Conservation (phyloP, 1,284 basidiomycete species). For the Bjerkandera adusta region DNA sequence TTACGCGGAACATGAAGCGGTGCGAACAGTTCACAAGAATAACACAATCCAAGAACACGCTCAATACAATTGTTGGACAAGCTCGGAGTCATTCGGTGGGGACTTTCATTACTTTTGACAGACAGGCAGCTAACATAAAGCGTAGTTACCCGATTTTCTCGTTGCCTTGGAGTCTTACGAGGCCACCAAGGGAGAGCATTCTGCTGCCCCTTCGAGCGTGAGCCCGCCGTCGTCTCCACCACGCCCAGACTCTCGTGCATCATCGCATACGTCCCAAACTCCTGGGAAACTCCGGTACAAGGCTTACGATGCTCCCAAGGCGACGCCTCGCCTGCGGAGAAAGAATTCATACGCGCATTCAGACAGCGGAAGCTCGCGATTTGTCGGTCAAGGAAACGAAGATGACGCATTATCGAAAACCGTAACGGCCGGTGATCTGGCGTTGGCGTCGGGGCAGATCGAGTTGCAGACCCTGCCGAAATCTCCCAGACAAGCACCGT, state of each 20-base stretch:
- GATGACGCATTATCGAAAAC: slow-evolving; percentile 37
- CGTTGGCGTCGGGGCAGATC: slow-evolving; percentile 44
- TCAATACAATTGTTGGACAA: slow-evolving; percentile 44
- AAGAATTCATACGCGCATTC: slow-evolving; percentile 27
- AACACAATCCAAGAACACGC: slow-evolving; percentile 38
- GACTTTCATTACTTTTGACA: too few species aligned
- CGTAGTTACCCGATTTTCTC: slow-evolving; percentile 69
- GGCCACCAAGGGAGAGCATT: slow-evolving; percentile 4
- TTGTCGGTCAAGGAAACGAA: slow-evolving; percentile 21
- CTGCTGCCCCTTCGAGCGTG: not conserved
- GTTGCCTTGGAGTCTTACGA: slow-evolving; percentile 42
- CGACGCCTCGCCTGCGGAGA: slow-evolving; percentile 42
- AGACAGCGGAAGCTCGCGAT: slow-evolving; percentile 26
- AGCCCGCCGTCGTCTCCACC: slow-evolving; percentile 28
- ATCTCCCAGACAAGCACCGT: not conserved
- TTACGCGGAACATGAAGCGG: slow-evolving; percentile 42
- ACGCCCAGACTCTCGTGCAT: slow-evolving; percentile 30
- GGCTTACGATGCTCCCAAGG: slow-evolving; percentile 64
- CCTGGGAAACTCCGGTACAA: slow-evolving; percentile 60
- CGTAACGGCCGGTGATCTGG: slow-evolving; percentile 56
- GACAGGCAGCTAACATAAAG: not conserved
- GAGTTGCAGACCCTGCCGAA: slow-evolving; percentile 34
- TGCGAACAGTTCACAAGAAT: slow-evolving; percentile 62
- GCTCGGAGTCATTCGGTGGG: slow-evolving; percentile 50
- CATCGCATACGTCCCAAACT: slow-evolving; percentile 21